phyloP scores from a whole-genome alignment of 2,329 filamentous ascomycete species.

The Aspergillus caelatus region DNA sequence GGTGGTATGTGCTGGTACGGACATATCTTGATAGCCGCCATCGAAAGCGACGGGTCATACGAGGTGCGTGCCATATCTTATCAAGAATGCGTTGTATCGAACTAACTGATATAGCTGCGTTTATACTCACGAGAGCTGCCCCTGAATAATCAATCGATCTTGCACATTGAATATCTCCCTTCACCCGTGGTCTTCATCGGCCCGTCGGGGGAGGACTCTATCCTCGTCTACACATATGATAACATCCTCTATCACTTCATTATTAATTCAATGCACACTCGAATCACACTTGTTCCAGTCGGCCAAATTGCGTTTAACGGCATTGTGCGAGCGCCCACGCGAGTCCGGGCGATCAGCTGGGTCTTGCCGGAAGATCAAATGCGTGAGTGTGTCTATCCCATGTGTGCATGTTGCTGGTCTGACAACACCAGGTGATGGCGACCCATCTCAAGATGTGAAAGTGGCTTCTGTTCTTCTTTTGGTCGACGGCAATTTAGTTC shows the following conservation, averaged over 20 bases:
- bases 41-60: conserved; percentile 81
- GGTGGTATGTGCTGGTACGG: conserved; percentile 99
- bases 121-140: conserved; percentile 85
- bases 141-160: conserved; percentile 70
- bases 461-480: conserved; percentile 92
- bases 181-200: conserved; percentile 89
- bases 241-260: conserved; percentile 95
- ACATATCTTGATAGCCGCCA: conserved; percentile 87
- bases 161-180: conserved; percentile 77
- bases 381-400: conserved; percentile 48
- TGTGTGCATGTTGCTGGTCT: conserved; percentile 11
- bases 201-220: conserved; percentile 86
- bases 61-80: conserved; percentile 54
- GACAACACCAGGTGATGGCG: conserved; percentile 66
- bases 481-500: conserved; percentile 94
- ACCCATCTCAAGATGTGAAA: conserved; percentile 92
- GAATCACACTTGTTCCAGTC: conserved; percentile 83
- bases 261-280: conserved; percentile 71
- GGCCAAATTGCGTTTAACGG: conserved; percentile 97
- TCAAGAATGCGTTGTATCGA: not conserved
- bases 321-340: conserved; percentile 88
- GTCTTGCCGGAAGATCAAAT: conserved; percentile 89
- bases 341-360: conserved; percentile 94
- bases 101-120: conserved; percentile 61
- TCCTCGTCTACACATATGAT: conserved; percentile 95